Conservation (phyloP, 208 protist genomes). For the Crithidia mellificae region DNA sequence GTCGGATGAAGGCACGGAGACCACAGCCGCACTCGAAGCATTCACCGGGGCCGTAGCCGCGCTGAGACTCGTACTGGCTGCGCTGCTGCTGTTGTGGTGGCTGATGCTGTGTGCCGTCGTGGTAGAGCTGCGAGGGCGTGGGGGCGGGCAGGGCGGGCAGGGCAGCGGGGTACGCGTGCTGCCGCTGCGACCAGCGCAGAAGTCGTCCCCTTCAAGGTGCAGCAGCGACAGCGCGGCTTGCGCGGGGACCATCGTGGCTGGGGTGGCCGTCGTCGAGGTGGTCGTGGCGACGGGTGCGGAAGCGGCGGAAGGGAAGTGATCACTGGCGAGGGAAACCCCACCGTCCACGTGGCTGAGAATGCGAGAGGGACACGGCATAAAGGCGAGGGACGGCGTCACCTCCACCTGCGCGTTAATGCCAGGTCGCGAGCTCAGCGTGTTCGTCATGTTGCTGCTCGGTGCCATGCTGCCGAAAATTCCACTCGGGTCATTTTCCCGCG, state of each 20-base stretch:
- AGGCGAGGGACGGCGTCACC: neutral
- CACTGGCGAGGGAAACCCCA: neutral
- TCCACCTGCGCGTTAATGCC: slow-evolving; percentile 1
- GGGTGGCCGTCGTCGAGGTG: neutral
- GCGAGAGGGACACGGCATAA: neutral
- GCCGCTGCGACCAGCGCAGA: neutral
- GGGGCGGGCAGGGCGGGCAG: neutral
- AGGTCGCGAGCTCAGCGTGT: slow-evolving; percentile 3
- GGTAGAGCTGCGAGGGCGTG: neutral
- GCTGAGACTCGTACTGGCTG: too few relatives aligned
- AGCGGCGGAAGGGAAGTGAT: neutral
- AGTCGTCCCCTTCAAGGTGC: slow-evolving; percentile 8
- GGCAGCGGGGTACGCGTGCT: neutral
- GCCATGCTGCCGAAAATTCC: slow-evolving; percentile 1
- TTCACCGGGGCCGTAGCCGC: too few relatives aligned
- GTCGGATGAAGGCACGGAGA: too few relatives aligned
- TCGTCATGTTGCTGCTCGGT: slow-evolving; percentile 3
- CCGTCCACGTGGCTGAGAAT: slow-evolving; percentile 1
- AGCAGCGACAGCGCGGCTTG: slow-evolving; percentile 9
- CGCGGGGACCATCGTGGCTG: neutral
- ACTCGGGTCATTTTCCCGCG: neutral
- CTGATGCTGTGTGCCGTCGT: slow-evolving; percentile 2
- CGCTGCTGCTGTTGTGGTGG: too few relatives aligned
- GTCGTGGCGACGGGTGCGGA: neutral
- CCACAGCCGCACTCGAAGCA: too few relatives aligned